Evolutionary conservation across 1,284 basidiomycete genomes (phyloP), one percentile per base, ranked within the genome.

Genomic region (Mycosarcoma mackinlayi): DNA sequence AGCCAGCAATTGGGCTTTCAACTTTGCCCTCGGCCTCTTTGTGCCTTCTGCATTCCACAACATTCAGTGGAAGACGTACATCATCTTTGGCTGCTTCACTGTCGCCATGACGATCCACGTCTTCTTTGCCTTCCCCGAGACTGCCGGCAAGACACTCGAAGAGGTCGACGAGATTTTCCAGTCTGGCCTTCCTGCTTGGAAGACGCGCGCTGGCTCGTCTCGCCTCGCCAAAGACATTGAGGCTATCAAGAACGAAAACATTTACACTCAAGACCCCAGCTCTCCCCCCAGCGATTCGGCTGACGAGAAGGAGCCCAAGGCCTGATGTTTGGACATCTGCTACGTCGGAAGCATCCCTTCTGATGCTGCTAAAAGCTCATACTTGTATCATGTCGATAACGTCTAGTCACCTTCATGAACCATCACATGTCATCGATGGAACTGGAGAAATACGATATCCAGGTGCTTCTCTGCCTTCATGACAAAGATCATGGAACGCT

Each of bases 11-110:
- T 55, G 51, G 61, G 64, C 64, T 2, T 49, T 68, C 52, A 57
- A 51, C 58, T 70, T 70, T 41, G 63, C 63, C 25, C 57, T 64
- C 16, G 52, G 51, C 37, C 68, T 48, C 47, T 57, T 72, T 31
- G 57, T 62, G 18, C 72, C 72, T 24, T 53, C 57, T 7, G 47
- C 57, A 2, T 59, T 74, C 49, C 50, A 59, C 41, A 56, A 52
- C 59, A 74, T 74, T 33, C 51, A 51, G 38, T 72, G 68, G 68
- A 62, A 60, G 46, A 38, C 23, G 50, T 74, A 72, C 70, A 47
- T 73, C 38, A 53, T 73, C 41, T 73, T 62, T 24, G 60, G 54
- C 38, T 46, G 31, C 54, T 62, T 75, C 47, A 40, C 50, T 5
- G 46, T 62, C n/a, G 31, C 49, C 48, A 63, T 75, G 51, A 51